These are phyloP conservation scores for Colletotrichum liaoningense DNA, from an alignment of 2,329 filamentous ascomycete species.

Conservation along the genomic window DNA sequence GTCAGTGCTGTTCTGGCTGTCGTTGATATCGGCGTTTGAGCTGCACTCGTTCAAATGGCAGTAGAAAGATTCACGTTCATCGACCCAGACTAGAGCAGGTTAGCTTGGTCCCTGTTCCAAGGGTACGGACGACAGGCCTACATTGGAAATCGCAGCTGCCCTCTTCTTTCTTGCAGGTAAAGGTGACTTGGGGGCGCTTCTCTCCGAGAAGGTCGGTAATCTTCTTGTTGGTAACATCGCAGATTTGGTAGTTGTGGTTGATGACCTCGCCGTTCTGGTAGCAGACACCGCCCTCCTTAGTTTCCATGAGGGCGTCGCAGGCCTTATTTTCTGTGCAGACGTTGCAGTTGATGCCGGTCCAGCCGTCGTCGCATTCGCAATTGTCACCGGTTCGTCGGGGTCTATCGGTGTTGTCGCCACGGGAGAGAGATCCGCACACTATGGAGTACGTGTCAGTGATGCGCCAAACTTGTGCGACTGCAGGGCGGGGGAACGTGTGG, in stretches of 20 bases:
- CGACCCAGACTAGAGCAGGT: constrained; percentile 84
- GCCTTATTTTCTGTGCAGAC: constrained; percentile 87
- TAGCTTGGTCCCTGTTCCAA: background rate
- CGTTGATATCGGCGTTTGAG: constrained; percentile 76
- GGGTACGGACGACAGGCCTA: constrained; percentile 53
- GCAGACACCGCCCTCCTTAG: constrained; percentile 85
- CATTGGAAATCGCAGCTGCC: constrained; percentile 94
- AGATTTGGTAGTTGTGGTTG: constrained; percentile 97
- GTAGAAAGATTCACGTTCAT: constrained; percentile 94
- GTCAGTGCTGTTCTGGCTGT: constrained; percentile 80
- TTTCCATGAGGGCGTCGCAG: constrained; percentile 89
- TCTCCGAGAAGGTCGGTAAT: constrained; percentile 88
- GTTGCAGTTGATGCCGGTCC: constrained; percentile 98
- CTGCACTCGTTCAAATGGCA: constrained; percentile 87
- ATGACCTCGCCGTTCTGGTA: constrained; percentile 92
- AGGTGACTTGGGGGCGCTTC: constrained; percentile 92
- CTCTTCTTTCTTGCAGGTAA: constrained; percentile 83
- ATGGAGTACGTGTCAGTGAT: constrained; percentile 34
- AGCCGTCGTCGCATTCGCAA: constrained; percentile 92
- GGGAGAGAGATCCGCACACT: constrained; percentile 89
- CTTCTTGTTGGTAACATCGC: constrained; percentile 95
- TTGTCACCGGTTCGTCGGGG: constrained; percentile 73
- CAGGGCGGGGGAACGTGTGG: background rate
- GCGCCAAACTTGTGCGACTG: constrained; percentile 10
- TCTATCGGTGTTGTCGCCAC: constrained; percentile 84